Evolutionary conservation across 2,329 filamentous ascomycete species (phyloP).

Genomic region (Alternaria ethzedia): DNA sequence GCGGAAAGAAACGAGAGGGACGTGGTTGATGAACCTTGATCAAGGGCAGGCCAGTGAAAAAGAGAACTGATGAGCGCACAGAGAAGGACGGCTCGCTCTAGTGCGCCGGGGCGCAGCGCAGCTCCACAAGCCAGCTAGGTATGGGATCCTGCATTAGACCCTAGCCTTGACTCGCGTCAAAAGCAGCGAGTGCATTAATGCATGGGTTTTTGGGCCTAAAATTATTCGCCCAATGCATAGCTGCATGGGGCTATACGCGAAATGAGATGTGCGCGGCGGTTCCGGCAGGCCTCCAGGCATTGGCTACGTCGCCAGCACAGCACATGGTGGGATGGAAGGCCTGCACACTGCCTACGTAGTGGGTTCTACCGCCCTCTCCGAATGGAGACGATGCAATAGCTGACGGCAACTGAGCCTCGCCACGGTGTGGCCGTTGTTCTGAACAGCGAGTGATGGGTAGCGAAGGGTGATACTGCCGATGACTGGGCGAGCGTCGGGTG

Average conservation of each 20-base stretch:
- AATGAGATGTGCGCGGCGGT: conserved; percentile 45
- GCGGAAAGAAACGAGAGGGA: conserved; percentile 47
- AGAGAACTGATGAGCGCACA: conserved; percentile 53
- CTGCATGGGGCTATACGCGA: conserved; percentile 40
- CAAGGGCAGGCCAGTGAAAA: conserved; percentile 48
- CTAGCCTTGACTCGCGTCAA: conserved; percentile 33
- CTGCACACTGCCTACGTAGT: conserved; percentile 14
- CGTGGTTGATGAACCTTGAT: conserved; percentile 52
- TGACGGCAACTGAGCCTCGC: conserved; percentile 16
- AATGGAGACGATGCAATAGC: conserved; percentile 18
- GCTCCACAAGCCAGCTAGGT: conserved; percentile 46
- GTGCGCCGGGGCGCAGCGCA: conserved; percentile 48
- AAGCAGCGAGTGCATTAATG: conserved; percentile 43
- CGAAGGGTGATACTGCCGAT: conserved; percentile 11
- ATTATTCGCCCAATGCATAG: conserved; percentile 42
- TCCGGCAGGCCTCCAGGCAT: conserved; percentile 27
- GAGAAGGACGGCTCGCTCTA: conserved; percentile 46
- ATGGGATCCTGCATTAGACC: conserved; percentile 15
- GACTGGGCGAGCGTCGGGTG: conserved; percentile 6
- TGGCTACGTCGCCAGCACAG: conserved; percentile 21
- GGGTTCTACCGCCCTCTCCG: conserved; percentile 27
- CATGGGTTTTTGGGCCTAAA: conserved; percentile 46
- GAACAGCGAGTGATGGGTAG: conserved; percentile 3
- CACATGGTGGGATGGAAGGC: conserved; percentile 26
- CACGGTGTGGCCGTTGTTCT: conserved; percentile 16